These are phyloP conservation scores for Lagenidium giganteum DNA, from an alignment of 352 stramenopile species.

Conservation along the genomic window DNA sequence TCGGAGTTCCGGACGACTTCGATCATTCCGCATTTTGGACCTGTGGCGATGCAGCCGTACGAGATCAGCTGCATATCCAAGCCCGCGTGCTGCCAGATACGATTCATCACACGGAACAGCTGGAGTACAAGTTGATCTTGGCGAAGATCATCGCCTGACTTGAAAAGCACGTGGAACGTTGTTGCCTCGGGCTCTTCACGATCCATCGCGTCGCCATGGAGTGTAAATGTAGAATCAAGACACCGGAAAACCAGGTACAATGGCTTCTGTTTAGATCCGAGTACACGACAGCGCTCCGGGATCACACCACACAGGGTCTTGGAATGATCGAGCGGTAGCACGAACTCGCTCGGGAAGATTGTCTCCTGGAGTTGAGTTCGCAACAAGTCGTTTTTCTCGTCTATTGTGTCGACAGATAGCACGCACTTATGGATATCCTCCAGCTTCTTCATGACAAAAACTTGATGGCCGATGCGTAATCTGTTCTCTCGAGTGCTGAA, in stretches of 20 bases:
- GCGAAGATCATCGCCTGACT: conserved; percentile 74
- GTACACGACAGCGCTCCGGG: conserved; percentile 9
- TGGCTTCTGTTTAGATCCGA: conserved; percentile 21
- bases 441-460: conserved; percentile 6
- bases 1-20: conserved; percentile 49
- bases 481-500: neutral
- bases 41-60: conserved; percentile 53
- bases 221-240: conserved; percentile 27
- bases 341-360: conserved; percentile 14
- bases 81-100: conserved; percentile 34
- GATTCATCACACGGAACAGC: conserved; percentile 57
- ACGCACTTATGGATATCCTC: conserved; percentile 11
- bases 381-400: conserved; percentile 15
- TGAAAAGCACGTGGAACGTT: conserved; percentile 52
- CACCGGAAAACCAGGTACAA: conserved; percentile 20
- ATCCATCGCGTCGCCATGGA: conserved; percentile 21
- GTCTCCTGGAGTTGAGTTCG: conserved; percentile 2
- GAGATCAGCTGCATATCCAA: conserved; percentile 38
- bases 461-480: conserved; percentile 3
- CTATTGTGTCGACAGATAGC: conserved; percentile 1
- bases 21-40: conserved; percentile 40
- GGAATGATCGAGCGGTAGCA: conserved; percentile 13
- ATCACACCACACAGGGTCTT: conserved; percentile 7
- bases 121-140: conserved; percentile 76
- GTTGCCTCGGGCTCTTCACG: neutral